Base-by-base conservation (phyloP, 2,329 filamentous ascomycete genomes). In the Penicillium sp. region DNA sequence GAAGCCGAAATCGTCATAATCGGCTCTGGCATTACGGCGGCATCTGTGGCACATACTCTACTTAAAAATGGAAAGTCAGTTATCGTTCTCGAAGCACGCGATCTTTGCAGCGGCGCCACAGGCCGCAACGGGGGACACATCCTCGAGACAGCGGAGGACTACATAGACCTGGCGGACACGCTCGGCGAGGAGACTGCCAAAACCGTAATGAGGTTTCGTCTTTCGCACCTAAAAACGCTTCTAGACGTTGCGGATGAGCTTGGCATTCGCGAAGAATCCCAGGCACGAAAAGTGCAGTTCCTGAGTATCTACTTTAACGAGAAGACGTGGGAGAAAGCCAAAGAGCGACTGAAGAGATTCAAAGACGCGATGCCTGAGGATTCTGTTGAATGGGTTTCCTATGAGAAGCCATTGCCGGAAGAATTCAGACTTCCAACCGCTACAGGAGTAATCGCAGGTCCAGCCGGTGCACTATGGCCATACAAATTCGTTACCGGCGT, bases 391-490 rank as follows among this genome's bases (percentile, higher is more conserved):
- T 71, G 67, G 66, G 57, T 45, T 18, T 28, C 61, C 1, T 62
- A 65, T 28, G 66, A 68, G 5, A 60, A n/a, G 40, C 33, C 16
- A 52, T 9, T 26, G 2, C 16, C 40, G 4, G n/a, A 69, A 64
- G 61, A 67, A 18, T 64, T 65, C 24, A 54, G 57, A 5, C 63
- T 70, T 7, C 55, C 62, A 8, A 48, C 51, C 16, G 67, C 64
- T n/a, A 35, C 52, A 4, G 68, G 68, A 2, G 45, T 67, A 7
- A 52, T 71, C 1, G 42, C 64, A 1, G 65, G 66, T 11, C 66
- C 66, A 1, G 69, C 65, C 6, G 69, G 64, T 16, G 63, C 68
- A 1, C 40, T 71, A 1, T 71, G 68, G 69, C 69, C 69, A 1
- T 71, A 71, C 42, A 65, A 61, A 26, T 65, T 71, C n/a, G 63